Base-by-base conservation (phyloP, 768 basidiomycete genomes). In the Piloderma croceum region DNA sequence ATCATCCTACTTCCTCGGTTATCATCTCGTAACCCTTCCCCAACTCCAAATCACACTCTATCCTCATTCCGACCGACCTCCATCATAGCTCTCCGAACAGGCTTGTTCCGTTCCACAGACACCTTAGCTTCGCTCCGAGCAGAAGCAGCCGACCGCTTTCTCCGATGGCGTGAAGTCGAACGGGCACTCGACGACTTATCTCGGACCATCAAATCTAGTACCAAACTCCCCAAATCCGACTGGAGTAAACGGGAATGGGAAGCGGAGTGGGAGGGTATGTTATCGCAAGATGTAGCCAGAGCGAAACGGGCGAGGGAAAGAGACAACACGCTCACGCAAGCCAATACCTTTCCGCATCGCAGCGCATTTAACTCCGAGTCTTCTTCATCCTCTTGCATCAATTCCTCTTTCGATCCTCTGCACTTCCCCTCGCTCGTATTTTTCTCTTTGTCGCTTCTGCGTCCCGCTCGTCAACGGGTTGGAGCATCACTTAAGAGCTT, bases 111-210 rank as follows among this genome's bases (percentile, higher is more conserved):
- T 45, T 74, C 78, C 2, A 81, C 82, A 1, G 79, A 78, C 43
- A 79, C 70, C 0, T 65, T 84, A 9, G 64, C 69, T 2, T 53
- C 66, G 2, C 64, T 86, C 22, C 74, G 84, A 24, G 63, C 59
- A 13, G 83, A 85, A 57, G 82, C 81, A 0, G 69, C 77, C 0
- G 80, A 83, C 42, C 72, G 83, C 15, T 86, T 84, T 58, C 56
- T 84, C 41, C 72, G 74, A 22, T 86, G 83, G 83, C 66, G 81
- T 23, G 83, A 84, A 54, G 74, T 85, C 20, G 78, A 83, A 46
- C 67, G 71, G 15, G 73, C 72, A 9, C 73, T 76, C 5, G 67
- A 69, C 43, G 61, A 61, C 24, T 65, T 79, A 29, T 62, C 43
- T 7, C 19, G 2, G 18, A 29, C 6, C 9, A 6, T 5, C 32